Base-by-base conservation (phyloP, 169 alveolate genomes). In the Perkinsus marinus region DNA sequence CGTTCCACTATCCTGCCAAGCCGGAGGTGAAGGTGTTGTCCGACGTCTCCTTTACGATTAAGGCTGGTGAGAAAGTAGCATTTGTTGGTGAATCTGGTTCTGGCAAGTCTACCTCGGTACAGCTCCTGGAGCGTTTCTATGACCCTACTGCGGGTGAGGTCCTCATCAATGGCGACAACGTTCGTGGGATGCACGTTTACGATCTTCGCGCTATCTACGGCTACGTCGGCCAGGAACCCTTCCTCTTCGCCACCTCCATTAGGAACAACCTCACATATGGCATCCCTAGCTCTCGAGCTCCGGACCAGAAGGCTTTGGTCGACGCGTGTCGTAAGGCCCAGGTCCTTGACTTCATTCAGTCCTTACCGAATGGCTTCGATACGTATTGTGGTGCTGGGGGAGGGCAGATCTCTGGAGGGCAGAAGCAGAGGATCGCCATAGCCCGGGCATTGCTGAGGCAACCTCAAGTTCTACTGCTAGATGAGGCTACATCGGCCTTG, bases 101-200 rank as follows among this genome's bases (percentile, higher is more conserved):
- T 38, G 99, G 99, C n/a, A 98, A 98, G 94, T 96, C 99, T 39
- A 98, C 99, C 10, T 96, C 98, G 36, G 94, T 97, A 90, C 98
- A 98, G 93, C 94, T 98, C 90, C 95, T 98, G 5, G 97, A 97
- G 90, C 95, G 99, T 68, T 95, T 97, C 91, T 98, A 98, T 92
- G 97, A 95, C 46, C 97, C 94, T 0, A 90, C 68, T 41, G 34
- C 91, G 9, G 97, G 97, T 16, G 92, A 89, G 26, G 93, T 96
- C 97, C 46, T 46, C 93, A 37, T 89, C 46, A 41, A 38, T 3
- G 91, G 91, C 39, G 19, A 13, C 38, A 22, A 89, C n/a, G 5
- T 89, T 10, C 39, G 46, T 30, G 91, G 39, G 39, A 39, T 89
- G 46, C 38, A n/a, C 3, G 38, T 39, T 3, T 10, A 38, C 39